Base-by-base conservation (phyloP, 2,329 filamentous ascomycete genomes). In the Monosporascus ibericus region DNA sequence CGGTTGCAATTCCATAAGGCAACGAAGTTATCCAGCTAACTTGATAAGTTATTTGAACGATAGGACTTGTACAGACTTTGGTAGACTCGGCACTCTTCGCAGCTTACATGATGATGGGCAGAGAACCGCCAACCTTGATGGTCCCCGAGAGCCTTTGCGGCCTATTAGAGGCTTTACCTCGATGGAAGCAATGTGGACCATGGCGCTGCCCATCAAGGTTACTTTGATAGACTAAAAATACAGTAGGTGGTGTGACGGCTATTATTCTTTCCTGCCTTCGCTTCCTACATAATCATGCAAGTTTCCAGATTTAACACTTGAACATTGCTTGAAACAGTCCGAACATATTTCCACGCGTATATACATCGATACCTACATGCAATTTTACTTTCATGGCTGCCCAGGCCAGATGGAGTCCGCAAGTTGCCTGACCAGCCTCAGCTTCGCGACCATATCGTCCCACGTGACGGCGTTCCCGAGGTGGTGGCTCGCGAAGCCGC, bases 401-500 rank as follows among this genome's bases (percentile, higher is more conserved):
- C 71, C 72, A 1, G 65, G 65, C 88, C 87, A 92, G 52, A 91
- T 81, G 58, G 84, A 80, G 65, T 90, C 79, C 2, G 88, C 87
- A 59, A 92, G 82, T 57, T 82, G 74, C 58, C 87, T 79, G 20
- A 91, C 86, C 48, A 91, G 71, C 63, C 80, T 75, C 63, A 92
- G 70, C 74, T 91, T 92, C 65, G 79, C 82, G 67, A 82, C 80
- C 85, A 90, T 87, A 58, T 88, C 86, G 42, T 88, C 80, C 57
- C 80, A 76, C 25, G 77, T 81, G 53, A 92, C 75, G 24, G 82
- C 77, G 65, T 92, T 90, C 0, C 87, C 88, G 61, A 82, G 82
- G 57, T 86, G 82, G 65, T 92, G 87, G 48, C 84, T 88, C 25
- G 87, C 88, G 67, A 88, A 88, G 2, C 85, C 85, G 65, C 85